These are phyloP conservation scores for Kitagawia praeruptora DNA, from an alignment of 129 eudicot genomes.

Conservation along the genomic window DNA sequence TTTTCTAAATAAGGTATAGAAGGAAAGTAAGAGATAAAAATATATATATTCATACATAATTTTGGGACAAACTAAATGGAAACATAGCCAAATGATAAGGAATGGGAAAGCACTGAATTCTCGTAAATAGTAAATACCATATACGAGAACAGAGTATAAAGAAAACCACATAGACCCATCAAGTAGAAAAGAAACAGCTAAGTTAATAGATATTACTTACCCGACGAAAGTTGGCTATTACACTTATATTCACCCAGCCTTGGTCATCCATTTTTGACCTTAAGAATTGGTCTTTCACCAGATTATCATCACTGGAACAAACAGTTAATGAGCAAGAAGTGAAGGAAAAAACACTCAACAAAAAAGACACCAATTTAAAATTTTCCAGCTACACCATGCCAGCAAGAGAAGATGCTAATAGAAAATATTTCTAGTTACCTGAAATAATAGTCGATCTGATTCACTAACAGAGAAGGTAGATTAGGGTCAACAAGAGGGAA, in stretches of 20 bases:
- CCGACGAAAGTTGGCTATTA: slow-evolving; percentile 64
- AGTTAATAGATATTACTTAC: slow-evolving; percentile 35
- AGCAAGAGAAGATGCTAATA: not conserved
- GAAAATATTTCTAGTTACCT: slow-evolving; percentile 27
- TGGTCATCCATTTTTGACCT: slow-evolving; percentile 67
- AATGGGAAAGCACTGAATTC: not conserved
- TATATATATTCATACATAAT: not conserved
- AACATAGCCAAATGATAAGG: not conserved
- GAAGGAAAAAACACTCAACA: not conserved
- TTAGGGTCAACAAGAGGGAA: slow-evolving; percentile 26
- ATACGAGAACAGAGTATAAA: not conserved
- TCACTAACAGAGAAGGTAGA: slow-evolving; percentile 33
- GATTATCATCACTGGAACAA: slow-evolving; percentile 54
- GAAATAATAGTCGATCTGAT: slow-evolving; percentile 72
- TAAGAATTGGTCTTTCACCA: slow-evolving; percentile 54
- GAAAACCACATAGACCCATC: not conserved
- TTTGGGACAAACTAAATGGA: not conserved
- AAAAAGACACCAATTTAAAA: not conserved
- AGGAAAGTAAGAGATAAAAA: not conserved
- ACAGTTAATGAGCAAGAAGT: slow-evolving; percentile 2
- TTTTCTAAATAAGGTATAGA: not conserved
- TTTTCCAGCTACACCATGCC: not conserved
- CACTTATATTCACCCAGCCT: slow-evolving; percentile 68
- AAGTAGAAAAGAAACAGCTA: not conserved
- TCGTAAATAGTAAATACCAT: not conserved